Evolutionary conservation across 2,329 filamentous ascomycete species (phyloP), one percentile per base, ranked within the genome.

Genomic region (Fusarium sp.): DNA sequence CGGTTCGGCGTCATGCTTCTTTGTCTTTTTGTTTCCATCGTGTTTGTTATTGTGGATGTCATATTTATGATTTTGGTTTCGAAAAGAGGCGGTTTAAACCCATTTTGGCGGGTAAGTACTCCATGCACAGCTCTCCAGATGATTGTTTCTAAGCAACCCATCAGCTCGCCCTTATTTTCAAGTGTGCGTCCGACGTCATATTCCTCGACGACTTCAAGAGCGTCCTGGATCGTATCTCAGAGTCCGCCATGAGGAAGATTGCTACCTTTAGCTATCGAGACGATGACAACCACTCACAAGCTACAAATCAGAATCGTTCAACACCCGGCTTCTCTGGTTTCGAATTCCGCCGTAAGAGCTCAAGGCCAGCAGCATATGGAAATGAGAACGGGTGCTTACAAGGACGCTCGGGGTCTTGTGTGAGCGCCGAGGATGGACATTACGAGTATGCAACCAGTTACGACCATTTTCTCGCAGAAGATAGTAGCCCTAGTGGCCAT

Each of bases 151-250:
- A 6, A 72, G 17, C 8, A 43, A n/a, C 3, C 2, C 3, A 1
- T 4, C 11, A 72, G 70, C 61, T 72, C 6, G 70, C 70, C 2
- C 38, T 72, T 2, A 33, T 73, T 11, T 72, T 72, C 37, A 72
- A 72, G 35, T 72, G 70, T 20, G 70, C 70, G 11, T 72, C 70
- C 11, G 70, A 72, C 40, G 70, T 72, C 4, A 72, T 72, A 15
- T 72, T 72, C 4, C 33, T 72, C 0, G 70, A 72, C 6, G 70
- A 72, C 15, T 72, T 72, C 38, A 72, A 73, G 27, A 73, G 70
- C 1, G 70, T 72, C 0, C 66, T 72, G 1, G 70, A 72, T 14
- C 54, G 61, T 2, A 72, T 72, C 1, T 73, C 70, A 0, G 70
- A 72, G 45, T 72, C 70, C 0, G 70, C 70, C 1, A 73, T 73